Base-by-base conservation (phyloP, 306 rosid species). In the Medicago lupulina region DNA sequence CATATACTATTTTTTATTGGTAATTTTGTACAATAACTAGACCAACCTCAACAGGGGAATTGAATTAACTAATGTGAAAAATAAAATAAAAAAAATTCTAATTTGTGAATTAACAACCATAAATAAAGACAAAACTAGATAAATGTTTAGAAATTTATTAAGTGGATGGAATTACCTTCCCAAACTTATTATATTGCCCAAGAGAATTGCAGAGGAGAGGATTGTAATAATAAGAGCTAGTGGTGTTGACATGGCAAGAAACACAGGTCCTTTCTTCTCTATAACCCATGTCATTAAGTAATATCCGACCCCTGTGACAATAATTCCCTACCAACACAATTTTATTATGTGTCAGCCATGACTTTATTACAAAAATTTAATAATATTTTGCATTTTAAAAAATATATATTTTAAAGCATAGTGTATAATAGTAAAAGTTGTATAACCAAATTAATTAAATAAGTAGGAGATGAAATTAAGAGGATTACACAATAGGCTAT, bases 201-300 rank as follows among this genome's bases (percentile, higher is more conserved):
- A 75, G 73, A 89, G 16, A 67, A 84, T 11, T 43, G 88, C 85
- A 6, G 96, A 89, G 55, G 61, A 63, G 14, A 88, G 9, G 2
- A 84, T 78, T 14, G 97, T 92, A 21, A 92, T 87, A 74, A 89
- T 50, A 2, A 92, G 78, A 61, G 90, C 67, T 21, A 89, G 55
- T n/a, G 97, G 97, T 1, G 90, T 88, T 18, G 90, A 86, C 93
- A 88, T 86, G 50, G 93, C 91, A 2, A 87, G 77, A 74, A 88
- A 89, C 76, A 92, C 93, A 0, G 96, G 91, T 51, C 95, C 97
- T 79, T 87, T 88, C 80, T 86, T 89, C 82, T 86, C 96, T 61
- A 92, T 81, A 0, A 88, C 86, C 90, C 93, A 92, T 70, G 97
- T 81, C 82, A 89, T 91, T 49, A 89, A 79, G 77, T 78, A 87